phyloP scores from a whole-genome alignment of 352 stramenopile genomes.

The Globisporangium mamillatum region DNA sequence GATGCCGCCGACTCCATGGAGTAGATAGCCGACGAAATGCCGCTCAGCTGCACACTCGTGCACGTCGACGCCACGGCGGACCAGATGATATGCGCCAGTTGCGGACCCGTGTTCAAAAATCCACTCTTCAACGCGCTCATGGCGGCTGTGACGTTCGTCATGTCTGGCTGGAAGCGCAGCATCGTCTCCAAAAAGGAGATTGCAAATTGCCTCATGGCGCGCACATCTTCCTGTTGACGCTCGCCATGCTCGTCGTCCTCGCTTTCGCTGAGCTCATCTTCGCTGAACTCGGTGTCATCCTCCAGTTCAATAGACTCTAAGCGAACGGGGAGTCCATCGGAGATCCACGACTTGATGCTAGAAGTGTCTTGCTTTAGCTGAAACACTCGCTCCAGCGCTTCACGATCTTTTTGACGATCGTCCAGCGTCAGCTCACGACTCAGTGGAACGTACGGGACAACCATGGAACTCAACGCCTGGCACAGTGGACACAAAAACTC shows the following conservation, averaged over 20 bases:
- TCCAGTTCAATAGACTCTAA: slow-evolving; percentile 37
- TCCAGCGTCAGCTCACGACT: slow-evolving; percentile 50
- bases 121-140: slow-evolving; percentile 66
- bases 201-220: slow-evolving; percentile 77
- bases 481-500: slow-evolving; percentile 92
- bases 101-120: slow-evolving; percentile 64
- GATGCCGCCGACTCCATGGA: slow-evolving; percentile 34
- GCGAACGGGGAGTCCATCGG: slow-evolving; percentile 40
- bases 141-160: slow-evolving; percentile 45
- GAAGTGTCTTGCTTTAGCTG: slow-evolving; percentile 69
- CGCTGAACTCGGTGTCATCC: slow-evolving; percentile 27
- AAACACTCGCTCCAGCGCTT: slow-evolving; percentile 73
- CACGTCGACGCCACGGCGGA: slow-evolving; percentile 63
- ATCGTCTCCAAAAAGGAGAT: slow-evolving; percentile 64
- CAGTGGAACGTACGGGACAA: slow-evolving; percentile 77
- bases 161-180: slow-evolving; percentile 64
- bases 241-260: slow-evolving; percentile 24
- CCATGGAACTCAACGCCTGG: slow-evolving; percentile 89
- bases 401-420: slow-evolving; percentile 52
- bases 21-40: slow-evolving; percentile 68
- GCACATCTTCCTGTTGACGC: slow-evolving; percentile 37
- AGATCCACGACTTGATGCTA: slow-evolving; percentile 62
- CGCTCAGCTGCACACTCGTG: slow-evolving; percentile 61
- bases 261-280: slow-evolving; percentile 21
- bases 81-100: slow-evolving; percentile 78